These are phyloP conservation scores for Lecanicillium sp. DNA, from an alignment of 2,329 filamentous ascomycete genomes.

Conservation along the genomic window DNA sequence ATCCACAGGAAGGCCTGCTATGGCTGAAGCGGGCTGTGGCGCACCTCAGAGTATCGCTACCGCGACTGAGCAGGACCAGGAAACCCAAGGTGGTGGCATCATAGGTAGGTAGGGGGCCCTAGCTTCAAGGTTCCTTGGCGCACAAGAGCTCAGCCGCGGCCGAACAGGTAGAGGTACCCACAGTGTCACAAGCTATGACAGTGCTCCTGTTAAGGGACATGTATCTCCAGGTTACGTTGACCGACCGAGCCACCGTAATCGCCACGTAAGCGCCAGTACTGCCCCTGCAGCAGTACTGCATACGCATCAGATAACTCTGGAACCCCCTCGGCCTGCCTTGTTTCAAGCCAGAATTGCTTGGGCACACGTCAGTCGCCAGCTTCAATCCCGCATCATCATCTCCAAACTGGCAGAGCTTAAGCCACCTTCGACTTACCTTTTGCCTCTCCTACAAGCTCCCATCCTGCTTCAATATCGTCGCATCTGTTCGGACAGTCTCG, in stretches of 20 bases:
- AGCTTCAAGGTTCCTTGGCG: no score
- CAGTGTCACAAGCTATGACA: constrained; percentile 8
- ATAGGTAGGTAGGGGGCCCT: no score
- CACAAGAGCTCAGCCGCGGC: constrained; percentile 3
- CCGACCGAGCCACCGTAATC: not conserved
- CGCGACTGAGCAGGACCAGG: no score
- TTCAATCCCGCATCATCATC: constrained; percentile 15
- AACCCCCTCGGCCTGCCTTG: constrained; percentile 4
- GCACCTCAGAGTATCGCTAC: no score
- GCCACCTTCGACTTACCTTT: constrained; percentile 22
- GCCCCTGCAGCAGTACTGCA: constrained; percentile 2
- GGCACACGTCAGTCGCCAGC: constrained; percentile 11
- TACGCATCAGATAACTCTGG: constrained; percentile 1
- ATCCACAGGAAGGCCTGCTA: no score
- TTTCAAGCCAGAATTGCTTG: constrained; percentile 11
- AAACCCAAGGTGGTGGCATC: no score
- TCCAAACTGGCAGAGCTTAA: constrained; percentile 14
- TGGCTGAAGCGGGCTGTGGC: no score
- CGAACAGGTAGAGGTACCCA: constrained; percentile 1
- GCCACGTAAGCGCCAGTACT: not conserved
- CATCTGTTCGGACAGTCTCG: not conserved
- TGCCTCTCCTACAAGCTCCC: constrained; percentile 9
- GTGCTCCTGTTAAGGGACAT: not conserved
- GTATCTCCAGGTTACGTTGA: not conserved
- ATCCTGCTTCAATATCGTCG: constrained; percentile 6